A percentile compares a stretch with the other conserved stretches of the same genome.
These are phyloP conservation scores for Colletotrichum higginsianum DNA, from an alignment of 2,329 filamentous ascomycete genomes.

Conservation along the genomic window DNA sequence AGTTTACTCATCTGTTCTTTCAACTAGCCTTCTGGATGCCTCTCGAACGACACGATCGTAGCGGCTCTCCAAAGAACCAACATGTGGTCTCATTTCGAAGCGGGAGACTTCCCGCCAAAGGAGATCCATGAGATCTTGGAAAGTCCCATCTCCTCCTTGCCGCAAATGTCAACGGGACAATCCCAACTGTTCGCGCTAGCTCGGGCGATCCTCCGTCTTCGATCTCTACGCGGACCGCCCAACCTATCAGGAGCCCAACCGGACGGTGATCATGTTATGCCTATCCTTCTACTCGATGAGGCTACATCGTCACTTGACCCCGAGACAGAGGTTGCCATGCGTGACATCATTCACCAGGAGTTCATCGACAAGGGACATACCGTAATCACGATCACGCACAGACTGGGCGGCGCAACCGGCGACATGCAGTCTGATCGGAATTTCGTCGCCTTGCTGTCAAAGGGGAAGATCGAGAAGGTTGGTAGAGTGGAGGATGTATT, in stretches of 20 bases:
- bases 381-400: neutral
- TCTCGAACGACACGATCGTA: neutral
- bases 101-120: neutral
- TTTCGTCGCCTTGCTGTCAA: neutral
- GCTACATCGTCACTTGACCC: constrained; percentile 74
- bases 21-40: neutral
- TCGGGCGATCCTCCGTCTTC: constrained; percentile 15
- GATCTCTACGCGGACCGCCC: neutral
- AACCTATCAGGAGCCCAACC: too few species aligned
- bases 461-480: constrained; percentile 5
- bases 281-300: constrained; percentile 72
- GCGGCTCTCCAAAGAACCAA: neutral
- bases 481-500: neutral
- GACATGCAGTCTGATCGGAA: neutral
- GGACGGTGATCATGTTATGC: neutral
- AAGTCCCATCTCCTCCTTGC: neutral
- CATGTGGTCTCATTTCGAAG: constrained; percentile 13
- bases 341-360: neutral
- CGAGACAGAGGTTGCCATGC: constrained; percentile 59
- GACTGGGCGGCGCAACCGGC: neutral
- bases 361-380: constrained; percentile 9
- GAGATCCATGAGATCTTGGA: neutral
- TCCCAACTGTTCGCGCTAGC: constrained; percentile 18
- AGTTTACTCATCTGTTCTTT: too few species aligned
- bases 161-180: constrained; percentile 33